Percentiles rank a stretch among this genome's conserved stretches.
phyloP scores from a whole-genome alignment of 2,329 filamentous ascomycete species.

The Fusarium protoensiforme region DNA sequence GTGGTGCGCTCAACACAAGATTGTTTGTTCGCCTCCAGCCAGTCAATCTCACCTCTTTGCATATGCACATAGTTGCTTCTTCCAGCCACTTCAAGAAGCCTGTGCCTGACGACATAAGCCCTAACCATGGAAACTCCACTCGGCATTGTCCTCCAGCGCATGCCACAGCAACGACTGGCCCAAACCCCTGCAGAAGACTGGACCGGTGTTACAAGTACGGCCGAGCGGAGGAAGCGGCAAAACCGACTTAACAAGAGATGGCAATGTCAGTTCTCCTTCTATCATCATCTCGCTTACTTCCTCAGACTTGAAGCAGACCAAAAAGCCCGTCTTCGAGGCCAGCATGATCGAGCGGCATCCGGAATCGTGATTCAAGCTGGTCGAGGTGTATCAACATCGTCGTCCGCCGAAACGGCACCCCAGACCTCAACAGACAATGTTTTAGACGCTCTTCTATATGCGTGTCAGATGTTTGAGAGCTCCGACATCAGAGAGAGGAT shows the following conservation, averaged over 20 bases:
- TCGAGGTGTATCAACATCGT: not conserved
- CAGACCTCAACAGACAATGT: not conserved
- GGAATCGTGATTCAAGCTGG: not conserved
- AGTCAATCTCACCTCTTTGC: not conserved
- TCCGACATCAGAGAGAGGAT: not conserved
- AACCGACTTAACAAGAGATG: conserved; percentile 23
- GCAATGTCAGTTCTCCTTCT: not conserved
- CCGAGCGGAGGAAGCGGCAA: conserved; percentile 19
- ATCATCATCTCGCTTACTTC: not conserved
- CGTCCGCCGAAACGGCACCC: not conserved
- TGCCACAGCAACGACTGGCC: conserved; percentile 7
- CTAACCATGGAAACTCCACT: not conserved
- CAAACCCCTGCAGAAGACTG: conserved; percentile 16
- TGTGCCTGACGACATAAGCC: too few species aligned
- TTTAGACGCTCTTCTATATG: not conserved
- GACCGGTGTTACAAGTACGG: conserved; percentile 12
- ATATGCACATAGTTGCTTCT: not conserved
- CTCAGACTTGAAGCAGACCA: not conserved
- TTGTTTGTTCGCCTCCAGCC: not conserved
- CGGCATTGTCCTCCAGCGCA: conserved; percentile 12
- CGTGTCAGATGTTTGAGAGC: conserved; percentile 3
- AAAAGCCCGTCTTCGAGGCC: not conserved
- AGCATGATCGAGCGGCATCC: not conserved
- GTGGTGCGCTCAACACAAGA: not conserved
- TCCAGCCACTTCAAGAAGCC: not conserved